These are phyloP conservation scores for Globisporangium ultimum DNA, from an alignment of 352 stramenopile genomes.

Conservation along the genomic window DNA sequence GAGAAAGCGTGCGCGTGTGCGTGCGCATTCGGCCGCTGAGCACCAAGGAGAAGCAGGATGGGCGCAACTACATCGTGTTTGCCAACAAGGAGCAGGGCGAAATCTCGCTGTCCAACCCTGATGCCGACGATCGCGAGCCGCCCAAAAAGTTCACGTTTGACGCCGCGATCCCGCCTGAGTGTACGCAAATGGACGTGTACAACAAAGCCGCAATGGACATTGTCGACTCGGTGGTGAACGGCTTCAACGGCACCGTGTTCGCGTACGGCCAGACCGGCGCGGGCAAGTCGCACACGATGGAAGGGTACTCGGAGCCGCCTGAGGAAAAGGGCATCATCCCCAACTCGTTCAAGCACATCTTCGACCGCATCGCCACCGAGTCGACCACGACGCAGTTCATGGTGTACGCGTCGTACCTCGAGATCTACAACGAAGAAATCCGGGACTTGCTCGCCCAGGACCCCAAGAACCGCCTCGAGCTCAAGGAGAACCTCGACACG, in stretches of 20 bases:
- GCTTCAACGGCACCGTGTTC: constrained; percentile 20
- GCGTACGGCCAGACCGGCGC: constrained; percentile 67
- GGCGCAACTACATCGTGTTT: constrained; percentile 70
- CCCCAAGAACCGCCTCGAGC: constrained; percentile 64
- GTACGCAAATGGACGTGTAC: constrained; percentile 94
- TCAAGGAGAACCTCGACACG: constrained; percentile 90
- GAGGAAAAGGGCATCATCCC: constrained; percentile 84
- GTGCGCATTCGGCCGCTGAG: constrained; percentile 95
- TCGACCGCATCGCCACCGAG: constrained; percentile 82
- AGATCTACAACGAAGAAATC: constrained; percentile 99
- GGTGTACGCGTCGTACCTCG: constrained; percentile 93
- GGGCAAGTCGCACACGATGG: constrained; percentile 89
- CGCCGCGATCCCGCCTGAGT: constrained; percentile 92
- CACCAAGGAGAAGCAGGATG: constrained; percentile 93
- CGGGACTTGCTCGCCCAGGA: constrained; percentile 92
- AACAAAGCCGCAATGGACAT: constrained; percentile 87
- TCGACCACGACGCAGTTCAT: constrained; percentile 93
- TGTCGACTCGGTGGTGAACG: constrained; percentile 88
- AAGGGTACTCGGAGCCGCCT: constrained; percentile 76
- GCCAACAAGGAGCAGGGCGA: constrained; percentile 89
- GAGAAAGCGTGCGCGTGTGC: constrained; percentile 95
- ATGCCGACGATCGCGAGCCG: constrained; percentile 58
- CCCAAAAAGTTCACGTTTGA: constrained; percentile 98
- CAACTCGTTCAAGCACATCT: constrained; percentile 89
- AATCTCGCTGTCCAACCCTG: constrained; percentile 88